Conservation (phyloP, 345 rosid species). For the Syzygium aromaticum region DNA sequence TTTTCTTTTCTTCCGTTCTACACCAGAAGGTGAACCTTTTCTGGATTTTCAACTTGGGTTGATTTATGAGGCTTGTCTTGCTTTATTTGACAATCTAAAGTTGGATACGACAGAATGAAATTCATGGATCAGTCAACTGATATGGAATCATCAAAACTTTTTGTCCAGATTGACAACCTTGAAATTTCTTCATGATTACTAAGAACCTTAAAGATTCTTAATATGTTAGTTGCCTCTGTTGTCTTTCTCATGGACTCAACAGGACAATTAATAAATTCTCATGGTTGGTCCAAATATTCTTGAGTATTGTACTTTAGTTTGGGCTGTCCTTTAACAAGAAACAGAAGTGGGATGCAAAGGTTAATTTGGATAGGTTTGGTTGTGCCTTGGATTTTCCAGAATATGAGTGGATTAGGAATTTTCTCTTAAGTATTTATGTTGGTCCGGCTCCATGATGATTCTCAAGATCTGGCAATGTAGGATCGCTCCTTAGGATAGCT, state of each 20-base stretch:
- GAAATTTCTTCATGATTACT: background rate
- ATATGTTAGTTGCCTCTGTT: background rate
- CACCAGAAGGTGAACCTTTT: background rate
- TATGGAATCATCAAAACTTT: background rate
- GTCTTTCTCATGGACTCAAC: background rate
- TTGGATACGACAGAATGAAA: background rate
- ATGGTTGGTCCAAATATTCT: background rate
- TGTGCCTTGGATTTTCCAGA: background rate
- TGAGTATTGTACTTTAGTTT: background rate
- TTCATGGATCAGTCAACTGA: background rate
- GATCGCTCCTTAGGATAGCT: background rate
- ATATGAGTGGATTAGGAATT: background rate
- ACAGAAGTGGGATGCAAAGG: background rate
- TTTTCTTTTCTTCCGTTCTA: background rate
- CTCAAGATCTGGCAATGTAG: background rate
- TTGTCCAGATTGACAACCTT: background rate
- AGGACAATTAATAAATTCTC: background rate
- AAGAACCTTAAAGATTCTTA: background rate
- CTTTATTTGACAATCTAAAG: background rate
- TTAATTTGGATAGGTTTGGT: background rate
- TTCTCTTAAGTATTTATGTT: background rate
- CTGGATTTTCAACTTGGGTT: background rate
- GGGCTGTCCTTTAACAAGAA: background rate
- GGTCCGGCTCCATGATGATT: background rate
- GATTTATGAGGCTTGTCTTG: background rate